These are phyloP conservation scores for Exserohilum turcica DNA, from an alignment of 2,329 filamentous ascomycete genomes.

Conservation along the genomic window DNA sequence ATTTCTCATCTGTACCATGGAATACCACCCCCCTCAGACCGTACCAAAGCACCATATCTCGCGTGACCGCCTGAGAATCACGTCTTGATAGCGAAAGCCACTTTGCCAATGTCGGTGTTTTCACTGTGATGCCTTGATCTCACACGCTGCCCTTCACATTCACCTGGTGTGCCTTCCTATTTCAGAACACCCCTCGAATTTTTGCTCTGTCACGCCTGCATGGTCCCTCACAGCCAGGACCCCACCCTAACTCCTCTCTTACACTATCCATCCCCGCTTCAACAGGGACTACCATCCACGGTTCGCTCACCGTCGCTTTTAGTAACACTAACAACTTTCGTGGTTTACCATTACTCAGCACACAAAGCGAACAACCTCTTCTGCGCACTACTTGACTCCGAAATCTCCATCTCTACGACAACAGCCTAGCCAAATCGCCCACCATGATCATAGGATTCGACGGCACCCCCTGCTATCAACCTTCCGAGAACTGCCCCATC, in stretches of 20 bases:
- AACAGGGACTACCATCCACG: neutral
- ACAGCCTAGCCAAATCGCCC: neutral
- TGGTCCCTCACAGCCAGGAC: neutral
- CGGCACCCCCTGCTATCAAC: constrained; percentile 34
- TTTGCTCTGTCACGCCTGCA: neutral
- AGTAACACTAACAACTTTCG: neutral
- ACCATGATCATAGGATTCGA: constrained; percentile 12
- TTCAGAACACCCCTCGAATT: neutral
- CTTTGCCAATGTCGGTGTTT: neutral
- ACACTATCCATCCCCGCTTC: neutral
- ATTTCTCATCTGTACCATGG: neutral
- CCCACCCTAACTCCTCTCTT: neutral
- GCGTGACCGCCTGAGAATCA: neutral
- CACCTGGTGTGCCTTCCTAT: neutral
- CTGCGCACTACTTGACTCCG: neutral
- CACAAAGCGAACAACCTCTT: neutral
- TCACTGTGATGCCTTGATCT: neutral
- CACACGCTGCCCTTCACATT: neutral
- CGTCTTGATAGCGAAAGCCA: neutral
- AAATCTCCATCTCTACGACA: neutral
- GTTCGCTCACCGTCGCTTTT: neutral
- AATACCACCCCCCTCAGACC: neutral
- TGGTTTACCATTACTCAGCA: neutral
- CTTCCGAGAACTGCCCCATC: constrained; percentile 48
- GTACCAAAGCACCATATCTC: neutral